These are phyloP conservation scores for Bruguiera sexangula DNA, from an alignment of 345 rosid genomes.

Conservation along the genomic window DNA sequence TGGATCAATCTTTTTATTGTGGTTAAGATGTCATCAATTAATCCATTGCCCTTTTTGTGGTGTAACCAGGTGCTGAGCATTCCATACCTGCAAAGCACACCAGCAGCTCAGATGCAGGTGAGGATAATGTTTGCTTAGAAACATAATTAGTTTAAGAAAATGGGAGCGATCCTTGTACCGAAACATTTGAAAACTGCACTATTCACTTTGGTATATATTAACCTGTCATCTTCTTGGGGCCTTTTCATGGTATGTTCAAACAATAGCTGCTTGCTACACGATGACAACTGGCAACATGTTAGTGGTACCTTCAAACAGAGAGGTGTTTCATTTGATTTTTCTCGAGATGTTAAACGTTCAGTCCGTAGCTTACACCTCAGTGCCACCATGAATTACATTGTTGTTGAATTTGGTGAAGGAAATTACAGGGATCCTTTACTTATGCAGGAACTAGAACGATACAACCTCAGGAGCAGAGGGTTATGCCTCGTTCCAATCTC, in stretches of 20 bases:
- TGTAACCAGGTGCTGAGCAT: conserved; percentile 84
- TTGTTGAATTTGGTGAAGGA: background rate
- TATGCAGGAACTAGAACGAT: conserved; percentile 51
- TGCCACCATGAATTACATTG: background rate
- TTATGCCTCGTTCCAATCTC: conserved; percentile 80
- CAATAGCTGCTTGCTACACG: too few relatives aligned
- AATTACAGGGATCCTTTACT: background rate
- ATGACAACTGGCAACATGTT: too few relatives aligned
- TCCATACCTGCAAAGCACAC: conserved; percentile 71
- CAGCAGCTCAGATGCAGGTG: conserved; percentile 53
- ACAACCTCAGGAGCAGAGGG: conserved; percentile 68
- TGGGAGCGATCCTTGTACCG: too few relatives aligned
- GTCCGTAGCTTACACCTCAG: background rate
- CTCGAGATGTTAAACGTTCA: too few relatives aligned
- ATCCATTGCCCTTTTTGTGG: conserved; percentile 4
- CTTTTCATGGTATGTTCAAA: too few relatives aligned
- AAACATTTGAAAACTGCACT: too few relatives aligned
- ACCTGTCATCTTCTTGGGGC: too few relatives aligned
- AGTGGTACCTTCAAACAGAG: too few relatives aligned
- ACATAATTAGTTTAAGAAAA: background rate
- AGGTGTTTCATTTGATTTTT: too few relatives aligned
- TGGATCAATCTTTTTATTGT: background rate
- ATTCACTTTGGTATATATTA: too few relatives aligned
- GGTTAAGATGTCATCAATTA: background rate
- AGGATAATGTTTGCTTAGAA: conserved; percentile 16